Conservation (phyloP, 78 protist genomes). For the Emiliania huxleyi region DNA sequence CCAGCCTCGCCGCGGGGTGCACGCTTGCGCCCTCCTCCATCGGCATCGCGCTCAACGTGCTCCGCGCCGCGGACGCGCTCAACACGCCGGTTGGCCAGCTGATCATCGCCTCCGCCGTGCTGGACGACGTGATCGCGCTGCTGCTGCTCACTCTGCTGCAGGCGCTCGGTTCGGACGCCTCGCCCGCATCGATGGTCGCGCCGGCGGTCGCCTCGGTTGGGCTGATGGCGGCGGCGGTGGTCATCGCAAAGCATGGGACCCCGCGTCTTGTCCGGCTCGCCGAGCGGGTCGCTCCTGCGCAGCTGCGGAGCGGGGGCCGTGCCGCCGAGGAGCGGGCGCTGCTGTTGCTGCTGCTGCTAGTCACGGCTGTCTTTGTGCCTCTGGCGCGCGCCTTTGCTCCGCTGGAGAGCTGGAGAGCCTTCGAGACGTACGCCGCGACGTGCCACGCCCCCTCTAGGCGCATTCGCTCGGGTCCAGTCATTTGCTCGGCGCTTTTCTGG, state of each 20-base stretch:
- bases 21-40: constrained; percentile 5
- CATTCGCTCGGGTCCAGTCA: neutral
- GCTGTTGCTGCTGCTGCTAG: neutral
- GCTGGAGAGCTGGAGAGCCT: no score
- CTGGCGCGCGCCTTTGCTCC: no score
- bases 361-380: neutral
- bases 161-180: neutral
- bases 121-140: constrained; percentile 11
- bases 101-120: neutral
- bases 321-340: neutral
- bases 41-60: neutral
- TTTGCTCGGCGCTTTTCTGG: constrained; percentile 15
- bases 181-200: no score
- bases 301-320: neutral
- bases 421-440: no score
- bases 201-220: neutral
- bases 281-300: neutral
- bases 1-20: neutral
- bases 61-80: neutral
- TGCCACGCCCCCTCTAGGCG: no score
- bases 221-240: neutral
- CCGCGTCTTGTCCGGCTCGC: neutral
- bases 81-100: neutral
- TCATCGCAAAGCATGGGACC: neutral
- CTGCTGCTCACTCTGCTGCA: neutral